A percentile compares a stretch with the other conserved stretches of the same genome.
Evolutionary conservation across 2,329 filamentous ascomycete species (phyloP).

Genomic region (Phoma sp.): DNA sequence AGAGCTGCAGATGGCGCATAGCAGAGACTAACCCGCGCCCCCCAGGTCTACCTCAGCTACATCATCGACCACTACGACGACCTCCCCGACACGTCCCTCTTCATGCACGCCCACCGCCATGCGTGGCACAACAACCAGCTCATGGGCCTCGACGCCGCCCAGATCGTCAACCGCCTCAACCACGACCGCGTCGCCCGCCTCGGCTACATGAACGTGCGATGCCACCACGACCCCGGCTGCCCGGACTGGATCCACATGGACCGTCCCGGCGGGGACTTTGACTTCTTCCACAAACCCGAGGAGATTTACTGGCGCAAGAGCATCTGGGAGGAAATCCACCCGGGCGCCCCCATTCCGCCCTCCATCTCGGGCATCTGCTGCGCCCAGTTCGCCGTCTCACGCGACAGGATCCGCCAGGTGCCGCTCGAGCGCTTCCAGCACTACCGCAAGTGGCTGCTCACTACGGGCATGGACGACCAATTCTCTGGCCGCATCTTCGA

Average conservation of each 20-base stretch:
- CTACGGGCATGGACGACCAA: slow-evolving; percentile 46
- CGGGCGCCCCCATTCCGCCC: slow-evolving; percentile 46
- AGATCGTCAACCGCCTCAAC: slow-evolving; percentile 60
- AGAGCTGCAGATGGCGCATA: background rate
- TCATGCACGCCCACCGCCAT: slow-evolving; percentile 62
- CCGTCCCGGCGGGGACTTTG: slow-evolving; percentile 48
- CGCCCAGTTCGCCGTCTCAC: slow-evolving; percentile 62
- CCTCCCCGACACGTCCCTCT: slow-evolving; percentile 64
- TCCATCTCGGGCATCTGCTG: slow-evolving; percentile 58
- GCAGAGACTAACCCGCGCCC: slow-evolving; percentile 7
- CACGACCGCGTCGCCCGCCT: slow-evolving; percentile 58
- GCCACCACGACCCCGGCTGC: slow-evolving; percentile 64
- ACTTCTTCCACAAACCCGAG: slow-evolving; percentile 49
- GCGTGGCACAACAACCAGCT: slow-evolving; percentile 68
- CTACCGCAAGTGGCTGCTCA: slow-evolving; percentile 60
- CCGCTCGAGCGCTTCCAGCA: slow-evolving; percentile 59
- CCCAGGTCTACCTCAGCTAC: slow-evolving; percentile 62
- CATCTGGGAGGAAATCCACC: slow-evolving; percentile 53
- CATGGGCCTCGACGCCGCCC: slow-evolving; percentile 57
- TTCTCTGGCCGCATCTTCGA: slow-evolving; percentile 49
- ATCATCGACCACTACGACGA: slow-evolving; percentile 68
- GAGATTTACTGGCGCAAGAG: slow-evolving; percentile 44
- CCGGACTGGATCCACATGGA: slow-evolving; percentile 63
- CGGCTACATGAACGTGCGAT: slow-evolving; percentile 68
- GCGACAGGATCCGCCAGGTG: slow-evolving; percentile 57